Evolutionary conservation across 495 filamentous ascomycete genomes (phyloP), one percentile per base, ranked within the genome.

Genomic region (Neurospora sp.): DNA sequence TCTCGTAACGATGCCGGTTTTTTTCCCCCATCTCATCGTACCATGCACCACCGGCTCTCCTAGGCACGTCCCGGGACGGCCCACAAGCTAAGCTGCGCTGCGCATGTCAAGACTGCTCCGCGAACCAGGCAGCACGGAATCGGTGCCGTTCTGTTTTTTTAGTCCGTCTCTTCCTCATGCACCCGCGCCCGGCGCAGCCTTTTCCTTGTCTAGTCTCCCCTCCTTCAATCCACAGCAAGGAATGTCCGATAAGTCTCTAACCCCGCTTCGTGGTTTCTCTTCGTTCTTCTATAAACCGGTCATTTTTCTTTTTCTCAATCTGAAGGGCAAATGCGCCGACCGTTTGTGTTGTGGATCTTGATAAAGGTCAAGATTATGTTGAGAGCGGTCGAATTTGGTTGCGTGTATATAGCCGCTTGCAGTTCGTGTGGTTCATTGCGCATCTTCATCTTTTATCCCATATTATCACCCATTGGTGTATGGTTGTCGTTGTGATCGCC

Each of bases 381-480:
- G 27, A 31, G 27, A 35, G 53, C 14, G 14, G 27, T 35, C 27
- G 14, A 35, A 35, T 18, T 35, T 35, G 1, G 53, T 66, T 37
- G 53, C 27, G 27, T 66, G 18, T 35, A 37, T 66, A 18, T 18
- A 4, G 27, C 53, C 27, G 53, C 27, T 44, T 31, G 14, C 5
- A 66, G 35, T 16, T 18, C 53, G 53, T 44, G 16, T 35, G 27
- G 14, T 37, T 66, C 53, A 37, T 66, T 48, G 70, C 18, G n/a
- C 70, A n/a, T 38, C 16, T 59, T 71, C 20, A 42, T 48, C 70
- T 6, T 76, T 72, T 39, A 74, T 68, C 5, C 70, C 75, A 53
- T 71, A 69, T 61, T 69, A 44, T 75, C 70, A 3, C 59, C 44
- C 37, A 31, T 44, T 31, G 61, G 27, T 69, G 44, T 72, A 48